Evolutionary conservation across 2,329 filamentous ascomycete genomes (phyloP), one percentile per base, ranked within the genome.

Genomic region (Colletotrichum karsti): DNA sequence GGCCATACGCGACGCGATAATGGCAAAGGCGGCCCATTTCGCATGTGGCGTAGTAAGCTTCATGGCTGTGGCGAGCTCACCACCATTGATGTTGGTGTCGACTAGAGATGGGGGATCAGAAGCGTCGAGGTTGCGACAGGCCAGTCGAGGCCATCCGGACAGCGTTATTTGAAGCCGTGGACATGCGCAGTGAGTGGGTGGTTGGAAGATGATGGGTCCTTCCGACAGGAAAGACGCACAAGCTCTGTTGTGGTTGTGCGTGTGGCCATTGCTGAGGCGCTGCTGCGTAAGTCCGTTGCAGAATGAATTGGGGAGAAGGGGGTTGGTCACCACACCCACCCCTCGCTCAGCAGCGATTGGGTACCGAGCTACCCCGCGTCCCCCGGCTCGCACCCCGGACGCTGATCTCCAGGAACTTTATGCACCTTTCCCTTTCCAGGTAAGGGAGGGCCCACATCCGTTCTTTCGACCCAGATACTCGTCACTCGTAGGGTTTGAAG

Each of bases 321-420:
- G 30, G 20, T 65, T 57, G 54, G 39, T 46, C 37, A 57, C 10
- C 54, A 24, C 30, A 54, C 33, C 53, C 15, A 20, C 53, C 33
- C 30, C 13, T 35, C 50, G 50, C 22, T 20, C 51, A 26, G 63
- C 33, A 64, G 26, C 44, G 30, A 50, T 60, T 63, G 35, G 39
- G 28, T 55, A 44, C 60, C 53, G 65, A 65, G 54, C 65, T 68
- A 68, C 65, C 65, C 65, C 65, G 65, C 65, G 53, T 54, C 15
- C 59, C 58, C 63, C 41, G 51, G 35, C 44, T 53, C 39, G 60
- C 24, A 41, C 53, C 63, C 63, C 61, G 53, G 65, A 42, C 33
- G 53, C 54, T 37, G 60, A 59, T 68, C 60, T 12, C 33, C 53
- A 46, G 28, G 18, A 56, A 50, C 46, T 54, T 39, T n/a, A 64